A percentile compares a stretch with the other conserved stretches of the same genome.
Conservation (phyloP, 1,284 basidiomycete species). For the Leccinum solheimii region DNA sequence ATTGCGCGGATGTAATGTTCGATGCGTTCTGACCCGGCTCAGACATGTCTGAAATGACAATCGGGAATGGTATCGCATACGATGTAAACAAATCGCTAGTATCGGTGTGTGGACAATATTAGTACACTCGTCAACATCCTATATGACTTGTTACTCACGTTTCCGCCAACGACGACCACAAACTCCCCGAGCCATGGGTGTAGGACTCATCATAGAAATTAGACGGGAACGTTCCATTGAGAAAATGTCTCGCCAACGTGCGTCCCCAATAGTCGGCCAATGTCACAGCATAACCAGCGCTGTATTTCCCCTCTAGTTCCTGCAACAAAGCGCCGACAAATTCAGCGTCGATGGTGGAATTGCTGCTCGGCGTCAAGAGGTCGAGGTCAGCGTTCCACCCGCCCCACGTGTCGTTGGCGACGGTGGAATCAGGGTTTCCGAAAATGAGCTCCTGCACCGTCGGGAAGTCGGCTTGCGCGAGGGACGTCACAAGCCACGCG, state of each 20-base stretch:
- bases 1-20: conserved; percentile 15
- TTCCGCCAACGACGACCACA: conserved; percentile 38
- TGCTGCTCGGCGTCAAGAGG: conserved; percentile 23
- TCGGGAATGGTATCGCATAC: conserved; percentile 40
- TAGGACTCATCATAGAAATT: conserved; percentile 36
- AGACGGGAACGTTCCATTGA: conserved; percentile 38
- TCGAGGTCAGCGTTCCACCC: conserved; percentile 39
- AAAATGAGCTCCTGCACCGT: conserved; percentile 40
- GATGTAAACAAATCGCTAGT: conserved; percentile 35
- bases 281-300: conserved; percentile 35
- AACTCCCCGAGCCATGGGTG: conserved; percentile 37
- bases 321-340: conserved; percentile 29
- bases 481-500: conserved; percentile 41
- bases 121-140: neutral
- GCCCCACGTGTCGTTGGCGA: conserved; percentile 25
- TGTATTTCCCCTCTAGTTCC: conserved; percentile 37
- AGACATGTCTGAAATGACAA: conserved; percentile 34
- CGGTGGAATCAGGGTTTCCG: conserved; percentile 26
- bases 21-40: conserved; percentile 31
- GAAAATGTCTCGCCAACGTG: conserved; percentile 40
- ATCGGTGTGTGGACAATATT: neutral
- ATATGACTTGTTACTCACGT: conserved; percentile 24
- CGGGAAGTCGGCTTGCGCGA: conserved; percentile 43
- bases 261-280: conserved; percentile 39
- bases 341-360: conserved; percentile 12